Evolutionary conservation across 2,329 filamentous ascomycete species (phyloP).

Genomic region (Graphiopsis chlorocephala): DNA sequence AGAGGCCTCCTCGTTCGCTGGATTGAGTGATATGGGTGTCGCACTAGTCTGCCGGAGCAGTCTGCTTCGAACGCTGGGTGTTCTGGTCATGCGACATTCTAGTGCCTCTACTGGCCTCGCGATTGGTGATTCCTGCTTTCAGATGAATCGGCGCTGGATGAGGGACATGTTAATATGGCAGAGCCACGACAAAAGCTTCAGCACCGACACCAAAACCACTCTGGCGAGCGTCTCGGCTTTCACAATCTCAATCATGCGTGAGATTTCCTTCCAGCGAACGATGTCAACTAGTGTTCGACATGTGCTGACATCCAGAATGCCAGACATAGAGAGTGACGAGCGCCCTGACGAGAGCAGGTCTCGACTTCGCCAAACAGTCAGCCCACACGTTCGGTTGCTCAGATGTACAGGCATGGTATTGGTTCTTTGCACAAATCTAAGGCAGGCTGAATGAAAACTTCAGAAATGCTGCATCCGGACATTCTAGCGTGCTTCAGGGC

Average conservation of each 20-base stretch:
- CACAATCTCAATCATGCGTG: not conserved
- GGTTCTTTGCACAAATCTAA: not conserved
- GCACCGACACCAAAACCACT: not conserved
- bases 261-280: not conserved
- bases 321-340: not conserved
- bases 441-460: not conserved
- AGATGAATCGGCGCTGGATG: not conserved
- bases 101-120: not conserved
- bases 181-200: not conserved
- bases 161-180: not conserved
- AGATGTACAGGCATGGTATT: not conserved
- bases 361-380: not conserved
- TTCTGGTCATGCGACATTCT: not conserved
- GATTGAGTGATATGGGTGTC: not conserved
- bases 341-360: not conserved
- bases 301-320: not conserved
- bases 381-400: not conserved
- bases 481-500: not conserved
- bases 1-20: not conserved
- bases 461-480: not conserved
- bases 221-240: not conserved
- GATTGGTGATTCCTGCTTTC: not conserved
- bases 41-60: not conserved
- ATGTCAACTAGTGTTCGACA: not conserved
- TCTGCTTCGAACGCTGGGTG: not conserved